phyloP scores from a whole-genome alignment of 768 basidiomycete genomes.

The Phylloporus arenicola region DNA sequence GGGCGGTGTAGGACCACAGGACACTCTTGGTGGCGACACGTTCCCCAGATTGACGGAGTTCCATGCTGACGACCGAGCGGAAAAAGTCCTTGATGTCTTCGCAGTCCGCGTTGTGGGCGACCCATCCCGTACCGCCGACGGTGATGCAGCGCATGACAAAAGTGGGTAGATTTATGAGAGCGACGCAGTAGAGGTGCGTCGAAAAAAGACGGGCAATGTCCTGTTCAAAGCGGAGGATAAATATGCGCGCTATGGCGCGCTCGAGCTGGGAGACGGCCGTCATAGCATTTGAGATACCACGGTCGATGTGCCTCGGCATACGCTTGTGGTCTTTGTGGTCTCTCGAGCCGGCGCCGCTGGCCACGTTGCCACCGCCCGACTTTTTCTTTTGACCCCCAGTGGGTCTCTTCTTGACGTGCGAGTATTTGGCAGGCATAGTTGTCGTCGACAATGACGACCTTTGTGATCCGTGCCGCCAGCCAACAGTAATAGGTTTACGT shows the following conservation, averaged over 20 bases:
- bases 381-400: slow-evolving; percentile 47
- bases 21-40: slow-evolving; percentile 77
- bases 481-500: slow-evolving; percentile 15
- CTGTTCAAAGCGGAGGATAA: slow-evolving; percentile 66
- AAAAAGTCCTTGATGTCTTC: slow-evolving; percentile 76
- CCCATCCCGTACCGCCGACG: slow-evolving; percentile 62
- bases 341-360: slow-evolving; percentile 20
- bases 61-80: slow-evolving; percentile 65
- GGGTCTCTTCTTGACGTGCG: slow-evolving; percentile 65
- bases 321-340: slow-evolving; percentile 24
- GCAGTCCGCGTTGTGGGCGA: slow-evolving; percentile 57
- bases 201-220: slow-evolving; percentile 74
- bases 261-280: slow-evolving; percentile 62
- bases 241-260: slow-evolving; percentile 60
- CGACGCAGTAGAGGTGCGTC: slow-evolving; percentile 58
- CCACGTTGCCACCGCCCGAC: slow-evolving; percentile 6
- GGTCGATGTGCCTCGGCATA: slow-evolving; percentile 48
- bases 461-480: slow-evolving; percentile 13
- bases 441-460: slow-evolving; percentile 2
- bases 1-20: slow-evolving; percentile 72
- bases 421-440: slow-evolving; percentile 66
- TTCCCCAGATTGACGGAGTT: slow-evolving; percentile 72
- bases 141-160: slow-evolving; percentile 61
- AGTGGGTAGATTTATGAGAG: slow-evolving; percentile 62
- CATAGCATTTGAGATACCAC: slow-evolving; percentile 50